Base-by-base conservation (phyloP, 2,329 filamentous ascomycete genomes). In the Pyricularia sp. region DNA sequence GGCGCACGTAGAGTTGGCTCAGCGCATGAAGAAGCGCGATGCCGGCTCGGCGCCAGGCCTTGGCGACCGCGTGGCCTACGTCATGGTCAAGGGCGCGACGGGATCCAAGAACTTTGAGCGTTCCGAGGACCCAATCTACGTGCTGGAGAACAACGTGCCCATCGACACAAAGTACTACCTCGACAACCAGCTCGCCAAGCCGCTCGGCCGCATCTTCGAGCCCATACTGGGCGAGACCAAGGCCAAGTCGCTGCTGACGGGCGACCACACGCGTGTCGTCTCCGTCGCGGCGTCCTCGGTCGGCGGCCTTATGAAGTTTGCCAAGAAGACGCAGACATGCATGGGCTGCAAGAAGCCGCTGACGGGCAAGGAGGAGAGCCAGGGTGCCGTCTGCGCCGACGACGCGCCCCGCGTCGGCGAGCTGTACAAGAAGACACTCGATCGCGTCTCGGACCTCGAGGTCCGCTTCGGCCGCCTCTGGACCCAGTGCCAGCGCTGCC, bases 261-360 rank as follows among this genome's bases (percentile, higher is more conserved):
- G 95, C 70, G 95, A 94, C 73, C 95, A 99, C 79, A 99, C 95
- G 10, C 91, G 95, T n/a, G 88, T 92, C 65, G 97, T 99, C 72
- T 92, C 93, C 0, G 93, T 98, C 28, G 94, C 94, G 2, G 95
- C 93, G 25, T 94, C 96, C 0, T 92, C 91, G 0, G 87, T 97
- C 71, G 95, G 95, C 69, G 95, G 95, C 0, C 83, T 99, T 72
- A 99, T 99, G 95, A 97, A 97, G 81, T 99, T 98, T 77, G 87
- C 95, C 42, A 97, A 97, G 82, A 97, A 97, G 83, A 99, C 95
- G 3, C 90, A 94, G 81, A 98, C 95, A 0, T 99, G 95, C 79
- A 97, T 99, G 91, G 95, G 94, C 3, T 99, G 95, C 87, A 99
- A 98, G 86, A 97, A 97, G 79, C 95, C 95, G 3, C 85, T 99